Evolutionary conservation across 1,284 basidiomycete species (phyloP).

Genomic region (Pascua sp.): DNA sequence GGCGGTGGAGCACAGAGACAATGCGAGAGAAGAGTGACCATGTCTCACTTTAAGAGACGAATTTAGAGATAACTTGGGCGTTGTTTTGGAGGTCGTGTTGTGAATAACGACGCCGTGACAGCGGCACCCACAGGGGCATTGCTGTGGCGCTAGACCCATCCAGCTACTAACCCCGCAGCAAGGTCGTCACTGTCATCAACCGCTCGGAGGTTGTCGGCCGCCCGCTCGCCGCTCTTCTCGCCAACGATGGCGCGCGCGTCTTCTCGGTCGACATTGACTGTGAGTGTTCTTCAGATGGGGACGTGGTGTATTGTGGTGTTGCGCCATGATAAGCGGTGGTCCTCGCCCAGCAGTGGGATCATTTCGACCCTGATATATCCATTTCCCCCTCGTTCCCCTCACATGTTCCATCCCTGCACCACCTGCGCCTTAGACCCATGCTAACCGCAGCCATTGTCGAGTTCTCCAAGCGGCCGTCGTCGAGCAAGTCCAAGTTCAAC

Average conservation of each 20-base stretch:
- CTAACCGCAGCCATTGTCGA: slow-evolving; percentile 56
- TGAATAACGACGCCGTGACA: no score
- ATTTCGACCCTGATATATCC: no score
- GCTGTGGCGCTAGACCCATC: background rate
- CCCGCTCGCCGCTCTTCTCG: slow-evolving; percentile 80
- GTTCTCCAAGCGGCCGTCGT: slow-evolving; percentile 78
- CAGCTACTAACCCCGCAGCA: slow-evolving; percentile 9
- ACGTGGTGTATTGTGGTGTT: no score
- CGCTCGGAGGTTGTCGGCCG: slow-evolving; percentile 79
- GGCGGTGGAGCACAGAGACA: background rate
- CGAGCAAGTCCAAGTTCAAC: slow-evolving; percentile 56
- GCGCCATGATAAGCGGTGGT: no score
- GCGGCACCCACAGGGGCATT: no score
- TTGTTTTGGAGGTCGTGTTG: background rate
- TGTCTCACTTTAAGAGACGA: background rate
- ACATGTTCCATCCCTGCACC: background rate
- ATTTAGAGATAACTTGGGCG: background rate
- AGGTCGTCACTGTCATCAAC: slow-evolving; percentile 34
- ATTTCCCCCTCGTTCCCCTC: no score
- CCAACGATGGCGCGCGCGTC: slow-evolving; percentile 89
- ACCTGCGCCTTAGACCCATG: background rate
- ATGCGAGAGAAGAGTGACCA: background rate
- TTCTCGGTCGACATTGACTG: slow-evolving; percentile 89
- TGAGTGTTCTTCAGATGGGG: slow-evolving; percentile 31
- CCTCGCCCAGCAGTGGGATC: background rate